Percentiles rank a stretch among this genome's conserved stretches.
Evolutionary conservation across 1,284 basidiomycete species (phyloP).

Genomic region (Butyriboletus appendiculatus): DNA sequence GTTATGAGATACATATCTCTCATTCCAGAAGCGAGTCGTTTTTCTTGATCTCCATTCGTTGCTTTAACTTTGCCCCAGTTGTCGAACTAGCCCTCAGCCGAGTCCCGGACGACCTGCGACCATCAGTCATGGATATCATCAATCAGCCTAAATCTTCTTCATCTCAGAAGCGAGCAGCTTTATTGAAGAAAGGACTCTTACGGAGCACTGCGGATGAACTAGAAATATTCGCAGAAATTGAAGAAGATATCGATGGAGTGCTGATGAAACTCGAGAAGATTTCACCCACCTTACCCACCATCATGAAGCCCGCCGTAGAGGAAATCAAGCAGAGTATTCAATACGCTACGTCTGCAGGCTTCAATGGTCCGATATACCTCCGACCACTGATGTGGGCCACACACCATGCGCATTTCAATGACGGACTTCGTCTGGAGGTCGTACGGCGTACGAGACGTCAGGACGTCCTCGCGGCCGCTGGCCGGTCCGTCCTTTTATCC

Average conservation of each 20-base stretch:
- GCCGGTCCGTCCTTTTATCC: slow-evolving; percentile 52
- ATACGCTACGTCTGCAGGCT: slow-evolving; percentile 62
- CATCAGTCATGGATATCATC: slow-evolving; percentile 59
- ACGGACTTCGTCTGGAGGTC: slow-evolving; percentile 77
- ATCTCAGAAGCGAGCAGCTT: slow-evolving; percentile 65
- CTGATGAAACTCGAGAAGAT: slow-evolving; percentile 60
- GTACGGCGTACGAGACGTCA: slow-evolving; percentile 64
- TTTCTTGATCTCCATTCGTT: background rate
- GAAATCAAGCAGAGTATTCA: slow-evolving; percentile 70
- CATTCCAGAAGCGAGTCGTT: slow-evolving; percentile 63
- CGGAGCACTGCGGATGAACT: slow-evolving; percentile 67
- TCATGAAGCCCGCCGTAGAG: slow-evolving; percentile 51
- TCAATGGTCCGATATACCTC: slow-evolving; percentile 62
- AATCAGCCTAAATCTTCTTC: slow-evolving; percentile 61
- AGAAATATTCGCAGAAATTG: slow-evolving; percentile 64
- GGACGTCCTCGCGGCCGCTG: slow-evolving; percentile 80
- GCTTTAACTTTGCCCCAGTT: slow-evolving; percentile 43
- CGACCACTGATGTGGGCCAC: slow-evolving; percentile 71
- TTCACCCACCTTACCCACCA: slow-evolving; percentile 50
- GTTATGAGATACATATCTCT: slow-evolving; percentile 73
- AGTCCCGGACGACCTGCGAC: slow-evolving; percentile 54
- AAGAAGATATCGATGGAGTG: slow-evolving; percentile 61
- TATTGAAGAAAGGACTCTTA: slow-evolving; percentile 66
- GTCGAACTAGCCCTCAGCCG: slow-evolving; percentile 61
- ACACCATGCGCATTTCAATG: slow-evolving; percentile 65